phyloP scores from a whole-genome alignment of 179 eudicot species.

The Sideroxylon spinosum region DNA sequence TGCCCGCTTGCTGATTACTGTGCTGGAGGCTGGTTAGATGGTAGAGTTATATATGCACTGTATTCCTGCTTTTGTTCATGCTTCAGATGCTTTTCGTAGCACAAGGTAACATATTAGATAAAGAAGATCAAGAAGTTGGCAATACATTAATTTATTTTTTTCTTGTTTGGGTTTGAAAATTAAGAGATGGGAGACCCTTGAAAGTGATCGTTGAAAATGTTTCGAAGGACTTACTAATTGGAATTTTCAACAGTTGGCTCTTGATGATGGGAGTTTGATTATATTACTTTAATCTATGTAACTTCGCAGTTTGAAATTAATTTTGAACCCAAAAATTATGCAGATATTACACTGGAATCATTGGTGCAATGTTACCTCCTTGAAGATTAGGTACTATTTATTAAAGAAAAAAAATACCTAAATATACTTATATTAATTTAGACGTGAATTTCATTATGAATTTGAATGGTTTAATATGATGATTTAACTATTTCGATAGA shows the following conservation, averaged over 20 bases:
- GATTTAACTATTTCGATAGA: too few species aligned
- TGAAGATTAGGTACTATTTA: too few species aligned
- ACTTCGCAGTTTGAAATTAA: neutral
- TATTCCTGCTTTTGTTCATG: too few species aligned
- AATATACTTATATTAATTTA: too few species aligned
- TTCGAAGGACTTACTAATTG: neutral
- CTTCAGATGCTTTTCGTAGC: too few species aligned
- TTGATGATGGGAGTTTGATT: neutral
- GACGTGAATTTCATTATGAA: too few species aligned
- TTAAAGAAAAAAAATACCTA: too few species aligned
- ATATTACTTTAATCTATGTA: neutral
- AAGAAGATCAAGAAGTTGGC: neutral
- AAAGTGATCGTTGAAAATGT: neutral
- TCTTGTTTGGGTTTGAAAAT: neutral
- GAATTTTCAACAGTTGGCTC: neutral
- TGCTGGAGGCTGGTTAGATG: too few species aligned
- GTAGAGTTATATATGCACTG: too few species aligned
- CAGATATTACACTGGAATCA: neutral
- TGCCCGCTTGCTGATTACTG: neutral
- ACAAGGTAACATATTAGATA: neutral
- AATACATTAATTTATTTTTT: neutral
- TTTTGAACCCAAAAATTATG: neutral
- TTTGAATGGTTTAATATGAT: too few species aligned
- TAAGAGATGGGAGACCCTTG: neutral
- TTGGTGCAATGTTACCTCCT: neutral